A percentile compares a stretch with the other conserved stretches of the same genome.
Conservation (phyloP, 495 filamentous ascomycete species). For the Mycothermus thermophilus region DNA sequence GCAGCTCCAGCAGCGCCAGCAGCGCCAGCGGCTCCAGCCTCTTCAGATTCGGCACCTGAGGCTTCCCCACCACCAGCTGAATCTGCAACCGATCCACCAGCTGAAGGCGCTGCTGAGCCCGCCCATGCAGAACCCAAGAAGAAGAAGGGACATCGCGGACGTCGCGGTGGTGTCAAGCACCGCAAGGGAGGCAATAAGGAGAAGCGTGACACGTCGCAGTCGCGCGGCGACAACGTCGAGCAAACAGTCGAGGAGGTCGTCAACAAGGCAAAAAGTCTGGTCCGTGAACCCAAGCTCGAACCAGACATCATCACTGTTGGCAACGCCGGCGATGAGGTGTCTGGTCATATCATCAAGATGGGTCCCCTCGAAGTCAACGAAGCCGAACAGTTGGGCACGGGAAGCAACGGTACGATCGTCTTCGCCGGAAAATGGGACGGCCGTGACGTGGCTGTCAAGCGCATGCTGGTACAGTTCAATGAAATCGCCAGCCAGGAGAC, state of each 20-base stretch:
- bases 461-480: constrained; percentile 88
- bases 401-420: constrained; percentile 77
- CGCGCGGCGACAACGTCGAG: constrained; percentile 27
- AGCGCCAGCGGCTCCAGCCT: too few relatives aligned
- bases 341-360: constrained; percentile 50
- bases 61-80: too few relatives aligned
- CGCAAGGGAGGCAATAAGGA: constrained; percentile 38
- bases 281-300: constrained; percentile 37
- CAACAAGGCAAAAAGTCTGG: constrained; percentile 30
- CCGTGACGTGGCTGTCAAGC: constrained; percentile 86
- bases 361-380: constrained; percentile 61
- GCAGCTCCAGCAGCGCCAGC: too few relatives aligned
- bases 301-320: constrained; percentile 40
- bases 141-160: constrained; percentile 71
- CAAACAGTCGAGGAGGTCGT: constrained; percentile 32
- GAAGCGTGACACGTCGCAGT: constrained; percentile 25
- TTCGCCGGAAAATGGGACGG: constrained; percentile 79
- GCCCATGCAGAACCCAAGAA: constrained; percentile 36
- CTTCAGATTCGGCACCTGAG: too few relatives aligned
- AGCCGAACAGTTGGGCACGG: constrained; percentile 58
- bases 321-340: constrained; percentile 39
- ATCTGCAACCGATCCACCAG: constrained; percentile 15
- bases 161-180: constrained; percentile 65
- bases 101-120: constrained; percentile 26
- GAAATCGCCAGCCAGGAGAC: constrained; percentile 94